These are phyloP conservation scores for Hericium alpestre DNA, from an alignment of 768 basidiomycete genomes.

Conservation along the genomic window DNA sequence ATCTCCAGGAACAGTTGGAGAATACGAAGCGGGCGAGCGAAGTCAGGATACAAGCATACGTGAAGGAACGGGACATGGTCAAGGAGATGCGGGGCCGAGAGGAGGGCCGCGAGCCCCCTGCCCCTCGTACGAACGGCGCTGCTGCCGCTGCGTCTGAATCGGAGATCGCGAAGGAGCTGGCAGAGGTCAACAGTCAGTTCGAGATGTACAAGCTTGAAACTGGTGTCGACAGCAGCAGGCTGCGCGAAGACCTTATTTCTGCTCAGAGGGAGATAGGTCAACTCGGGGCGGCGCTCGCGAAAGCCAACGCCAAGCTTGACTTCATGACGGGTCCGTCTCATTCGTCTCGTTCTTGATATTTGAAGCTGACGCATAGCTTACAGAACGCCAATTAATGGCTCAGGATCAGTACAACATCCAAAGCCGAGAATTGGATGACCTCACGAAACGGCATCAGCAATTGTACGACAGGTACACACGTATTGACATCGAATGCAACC, in stretches of 20 bases:
- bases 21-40: slow-evolving; percentile 63
- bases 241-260: slow-evolving; percentile 58
- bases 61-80: slow-evolving; percentile 83
- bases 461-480: slow-evolving; percentile 66
- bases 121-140: background rate
- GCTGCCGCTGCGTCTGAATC: slow-evolving; percentile 5
- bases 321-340: slow-evolving; percentile 54
- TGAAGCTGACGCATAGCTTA: background rate
- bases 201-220: slow-evolving; percentile 75
- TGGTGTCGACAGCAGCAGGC: slow-evolving; percentile 58
- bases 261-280: slow-evolving; percentile 62
- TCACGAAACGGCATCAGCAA: slow-evolving; percentile 59
- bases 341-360: background rate
- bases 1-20: slow-evolving; percentile 69
- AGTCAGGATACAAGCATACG: slow-evolving; percentile 63
- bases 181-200: slow-evolving; percentile 68
- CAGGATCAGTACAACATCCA: slow-evolving; percentile 60
- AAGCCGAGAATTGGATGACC: slow-evolving; percentile 52
- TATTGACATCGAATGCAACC: slow-evolving; percentile 63
- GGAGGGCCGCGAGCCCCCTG: slow-evolving; percentile 19
- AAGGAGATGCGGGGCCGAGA: slow-evolving; percentile 59
- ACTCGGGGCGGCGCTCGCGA: slow-evolving; percentile 60
- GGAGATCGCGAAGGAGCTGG: slow-evolving; percentile 50
- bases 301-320: slow-evolving; percentile 75
- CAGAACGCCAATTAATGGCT: slow-evolving; percentile 62